Evolutionary conservation across 345 rosid species (phyloP).

Genomic region (Euclidium syriacum): DNA sequence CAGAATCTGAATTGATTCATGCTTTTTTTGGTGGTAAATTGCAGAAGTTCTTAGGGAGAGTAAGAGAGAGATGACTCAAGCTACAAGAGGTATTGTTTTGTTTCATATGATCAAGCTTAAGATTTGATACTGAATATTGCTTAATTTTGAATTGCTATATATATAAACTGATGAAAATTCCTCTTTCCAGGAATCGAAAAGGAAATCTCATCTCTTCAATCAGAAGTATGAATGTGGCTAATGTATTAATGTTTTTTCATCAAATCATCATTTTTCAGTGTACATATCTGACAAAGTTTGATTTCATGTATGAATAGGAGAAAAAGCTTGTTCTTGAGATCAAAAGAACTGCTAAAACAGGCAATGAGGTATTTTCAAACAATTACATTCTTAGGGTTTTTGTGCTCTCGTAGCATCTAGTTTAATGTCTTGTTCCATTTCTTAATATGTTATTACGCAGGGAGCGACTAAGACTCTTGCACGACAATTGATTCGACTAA

Average conservation of each 20-base stretch:
- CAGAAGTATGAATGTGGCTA: conserved; percentile 53
- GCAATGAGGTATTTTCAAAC: conserved; percentile 67
- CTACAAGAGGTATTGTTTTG: conserved; percentile 68
- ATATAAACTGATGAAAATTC: neutral
- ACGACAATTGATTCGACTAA: conserved; percentile 75
- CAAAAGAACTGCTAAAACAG: conserved; percentile 85
- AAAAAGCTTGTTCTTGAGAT: conserved; percentile 93
- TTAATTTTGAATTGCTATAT: neutral
- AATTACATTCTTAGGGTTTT: neutral
- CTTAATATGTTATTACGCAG: conserved; percentile 37
- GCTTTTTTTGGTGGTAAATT: neutral
- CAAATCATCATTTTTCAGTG: neutral
- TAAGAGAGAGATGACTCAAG: conserved; percentile 82
- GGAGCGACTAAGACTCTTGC: conserved; percentile 86
- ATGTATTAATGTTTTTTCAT: neutral
- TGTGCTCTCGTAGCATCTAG: neutral
- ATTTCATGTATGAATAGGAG: conserved; percentile 48
- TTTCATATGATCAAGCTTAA: neutral
- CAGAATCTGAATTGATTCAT: neutral
- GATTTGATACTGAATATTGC: neutral
- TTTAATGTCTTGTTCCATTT: neutral
- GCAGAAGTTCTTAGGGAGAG: conserved; percentile 92
- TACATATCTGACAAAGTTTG: neutral
- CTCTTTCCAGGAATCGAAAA: conserved; percentile 66
- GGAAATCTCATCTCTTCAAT: conserved; percentile 78